Base-by-base conservation (phyloP, 1,284 basidiomycete species). In the Malassezia sympodialis region DNA sequence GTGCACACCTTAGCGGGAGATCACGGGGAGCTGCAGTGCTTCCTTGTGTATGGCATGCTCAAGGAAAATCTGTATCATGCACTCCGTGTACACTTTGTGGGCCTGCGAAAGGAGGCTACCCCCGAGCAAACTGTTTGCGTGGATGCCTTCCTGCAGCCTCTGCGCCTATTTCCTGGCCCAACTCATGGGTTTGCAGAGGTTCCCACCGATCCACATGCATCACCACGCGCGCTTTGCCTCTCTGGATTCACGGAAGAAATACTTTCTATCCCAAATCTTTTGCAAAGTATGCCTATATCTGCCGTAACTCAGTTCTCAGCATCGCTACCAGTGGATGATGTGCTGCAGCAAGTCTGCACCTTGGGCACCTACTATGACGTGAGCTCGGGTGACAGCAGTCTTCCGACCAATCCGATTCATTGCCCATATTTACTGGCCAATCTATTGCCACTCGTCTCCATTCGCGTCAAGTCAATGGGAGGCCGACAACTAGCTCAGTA, bases 371-470 rank as follows among this genome's bases (percentile, higher is more conserved):
- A 51, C 21, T 23, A n/a, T 39, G 65, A 45, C 56, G 45, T 39
- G 15, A 40, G 19, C 4, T 49, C 49, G 1, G 32, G 52, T 17
- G 49, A 49, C 28, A 42, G 34, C 7, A 32, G 41, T 12, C 48
- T 59, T 12, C n/a, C 14, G 4, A 15, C 26, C 26, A 59, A 55
- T 49, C 56, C 48, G 15, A 44, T 56, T 30, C 54, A 50, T 30
- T 49, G 14, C 17, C 67, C 66, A 0, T 60, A 61, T 41, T 26
- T 67, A 21, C 60, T 72, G 4, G 63, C 63, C 17, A 69, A 71
- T 23, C 4, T 72, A 14, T 44, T 70, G 1, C 58, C 63, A 1
- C 61, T 73, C 31, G 54, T 53, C 8, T 58, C 62, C 5, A 57
- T 60, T 27, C 56, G 69, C 8, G 59, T 71, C 24, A 39, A 59